Evolutionary conservation across 345 rosid species (phyloP).

Genomic region (Murraya koenigii): DNA sequence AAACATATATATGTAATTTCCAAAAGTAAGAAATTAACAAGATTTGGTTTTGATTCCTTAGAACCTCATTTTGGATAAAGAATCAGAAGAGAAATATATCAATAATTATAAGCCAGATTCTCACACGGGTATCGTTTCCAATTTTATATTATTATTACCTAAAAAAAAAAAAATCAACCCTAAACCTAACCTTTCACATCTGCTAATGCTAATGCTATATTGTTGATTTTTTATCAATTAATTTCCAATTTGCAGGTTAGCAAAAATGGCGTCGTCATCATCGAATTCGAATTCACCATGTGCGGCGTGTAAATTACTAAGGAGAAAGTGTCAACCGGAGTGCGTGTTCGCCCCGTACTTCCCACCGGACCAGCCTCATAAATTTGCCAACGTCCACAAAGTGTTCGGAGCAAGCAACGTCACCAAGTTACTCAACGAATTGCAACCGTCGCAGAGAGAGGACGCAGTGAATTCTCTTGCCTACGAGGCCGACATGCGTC

Average conservation of each 20-base stretch:
- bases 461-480: conserved; percentile 44
- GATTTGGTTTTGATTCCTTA: not conserved
- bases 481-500: conserved; percentile 46
- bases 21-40: not conserved
- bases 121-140: conserved; percentile 17
- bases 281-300: conserved; percentile 44
- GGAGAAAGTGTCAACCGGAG: conserved; percentile 47
- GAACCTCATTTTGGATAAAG: not conserved
- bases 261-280: conserved; percentile 28
- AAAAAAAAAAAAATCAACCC: not conserved
- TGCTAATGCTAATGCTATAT: not conserved
- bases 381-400: conserved; percentile 39
- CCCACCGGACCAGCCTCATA: conserved; percentile 44
- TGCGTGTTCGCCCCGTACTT: conserved; percentile 49
- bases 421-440: conserved; percentile 40
- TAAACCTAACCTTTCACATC: not conserved
- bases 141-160: not conserved
- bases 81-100: conserved; percentile 11
- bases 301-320: conserved; percentile 41
- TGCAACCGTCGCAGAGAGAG: conserved; percentile 41
- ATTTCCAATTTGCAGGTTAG: not conserved
- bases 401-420: conserved; percentile 47
- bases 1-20: not conserved
- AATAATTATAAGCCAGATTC: conserved; percentile 19
- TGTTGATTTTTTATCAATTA: not conserved